Evolutionary conservation across 2,329 filamentous ascomycete species (phyloP), one percentile per base, ranked within the genome.

Genomic region (Cordyceps javanica): DNA sequence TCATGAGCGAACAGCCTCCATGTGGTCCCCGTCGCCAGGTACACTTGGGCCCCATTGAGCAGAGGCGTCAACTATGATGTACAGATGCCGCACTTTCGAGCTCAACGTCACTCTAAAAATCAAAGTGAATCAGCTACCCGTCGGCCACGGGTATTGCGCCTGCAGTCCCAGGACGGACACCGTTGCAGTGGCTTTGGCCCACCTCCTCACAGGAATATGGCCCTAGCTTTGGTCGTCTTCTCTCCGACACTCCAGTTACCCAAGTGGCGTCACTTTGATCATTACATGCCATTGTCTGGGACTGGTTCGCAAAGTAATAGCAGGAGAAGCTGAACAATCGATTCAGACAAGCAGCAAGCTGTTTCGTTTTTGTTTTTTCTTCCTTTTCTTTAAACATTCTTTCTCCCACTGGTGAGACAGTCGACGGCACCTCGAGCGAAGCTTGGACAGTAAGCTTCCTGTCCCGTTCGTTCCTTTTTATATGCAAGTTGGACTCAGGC

Each of bases 401-500:
- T 4, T 23, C 11, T 5, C 38, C n/a, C n/a, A n/a, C n/a, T n/a
- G n/a, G n/a, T n/a, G n/a, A n/a, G n/a, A n/a, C 19, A 23, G 6
- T 7, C 46, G 34, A 21, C 2, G 14, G 25, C 36, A 41, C n/a
- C n/a, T 28, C 41, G 10, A 38, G 48, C 32, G 14, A n/a, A 32
- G 30, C 45, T 21, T 48, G n/a, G 44, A 32, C 54, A 32, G 19
- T n/a, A 38, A 41, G 49, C 56, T 42, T n/a, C 19, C 48, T 26
- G 19, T 41, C 28, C 21, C 41, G 23, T 19, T 21, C 56, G 21
- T 39, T n/a, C n/a, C n/a, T n/a, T n/a, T 28, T 41, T 60, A 50
- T 56, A 60, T 60, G 58, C 58, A 60, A 60, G 48, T 60, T 50
- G 58, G 58, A 49, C 49, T 60, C 34, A 46, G 58, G 32, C 58